Evolutionary conservation across 2,329 filamentous ascomycete genomes (phyloP), one percentile per base, ranked within the genome.

Genomic region (Cladosporium sp.): DNA sequence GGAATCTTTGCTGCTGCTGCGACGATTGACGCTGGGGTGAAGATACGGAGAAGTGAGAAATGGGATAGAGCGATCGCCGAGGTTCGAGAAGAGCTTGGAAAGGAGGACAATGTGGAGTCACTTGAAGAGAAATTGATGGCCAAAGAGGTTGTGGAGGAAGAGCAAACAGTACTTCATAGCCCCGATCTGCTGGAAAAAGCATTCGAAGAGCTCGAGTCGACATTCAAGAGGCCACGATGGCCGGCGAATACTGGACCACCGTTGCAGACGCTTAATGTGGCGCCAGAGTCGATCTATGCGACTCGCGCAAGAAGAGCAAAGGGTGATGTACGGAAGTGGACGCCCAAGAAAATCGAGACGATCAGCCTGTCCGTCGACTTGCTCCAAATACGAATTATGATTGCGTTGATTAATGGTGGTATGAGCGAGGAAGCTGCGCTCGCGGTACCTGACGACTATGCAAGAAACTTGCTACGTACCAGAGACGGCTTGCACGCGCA

Each of bases 1-100:
- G 83, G 85, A 36, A 81, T 88, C 56, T 82, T 89, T 66, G 86
- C 84, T 5, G 83, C 84, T 2, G 87, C 86, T 1, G 81, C 86
- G 11, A 75, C 88, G 3, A 75, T 83, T 30, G 88, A 91, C 70
- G 82, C 83, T 5, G 76, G 78, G 28, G 70, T 75, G 30, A 89
- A 90, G 69, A 78, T 83, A 56, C 75, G 77, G 40, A 78, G 84
- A 62, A 79, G 82, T 49, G 78, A 77, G 61, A 80, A 86, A 63
- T 83, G 88, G 75, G 86, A 90, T 57, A 69, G 73, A 19, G 81
- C 83, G 59, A 81, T 90, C 64, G 80, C 82, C 28, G 77, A 82
- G 55, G 80, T 82, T 6, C 80, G 76, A 60, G 73, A 77, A 59
- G 79, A 80, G 55, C 64, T 85, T 61, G 73, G 71, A 36, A 71